These are phyloP conservation scores for Willaertia magna DNA, from an alignment of 208 protist genomes.

Conservation along the genomic window DNA sequence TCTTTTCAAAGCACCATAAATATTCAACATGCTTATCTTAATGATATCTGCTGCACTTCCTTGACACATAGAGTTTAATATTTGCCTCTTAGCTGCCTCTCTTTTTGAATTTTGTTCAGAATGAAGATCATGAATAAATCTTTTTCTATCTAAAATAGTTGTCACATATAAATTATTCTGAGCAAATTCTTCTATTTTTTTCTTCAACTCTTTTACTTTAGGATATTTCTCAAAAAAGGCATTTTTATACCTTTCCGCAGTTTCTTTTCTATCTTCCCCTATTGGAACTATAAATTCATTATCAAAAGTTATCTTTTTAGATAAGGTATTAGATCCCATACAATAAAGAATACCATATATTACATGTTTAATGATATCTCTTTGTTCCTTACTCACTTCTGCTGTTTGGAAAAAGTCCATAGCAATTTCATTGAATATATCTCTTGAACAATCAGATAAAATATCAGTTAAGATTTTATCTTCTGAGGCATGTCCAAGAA, in stretches of 20 bases:
- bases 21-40: constrained; percentile 30
- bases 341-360: constrained; percentile 39
- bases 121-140: constrained; percentile 24
- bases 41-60: constrained; percentile 34
- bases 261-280: constrained; percentile 15
- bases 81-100: constrained; percentile 46
- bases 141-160: constrained; percentile 22
- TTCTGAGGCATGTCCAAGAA: constrained; percentile 28
- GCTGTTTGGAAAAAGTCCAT: not conserved
- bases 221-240: constrained; percentile 50
- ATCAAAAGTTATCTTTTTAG: constrained; percentile 14
- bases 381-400: constrained; percentile 22
- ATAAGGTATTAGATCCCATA: constrained; percentile 40
- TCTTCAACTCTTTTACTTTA: constrained; percentile 34
- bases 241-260: constrained; percentile 24
- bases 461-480: constrained; percentile 16
- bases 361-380: constrained; percentile 24
- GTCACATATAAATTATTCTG: constrained; percentile 30
- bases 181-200: too few species aligned
- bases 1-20: not conserved
- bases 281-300: not conserved
- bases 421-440: constrained; percentile 25
- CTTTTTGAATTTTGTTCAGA: constrained; percentile 31
- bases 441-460: not conserved
- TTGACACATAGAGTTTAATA: constrained; percentile 38